Evolutionary conservation across 805 yeast genomes (phyloP).

Genomic region (Hanseniaspora guilliermondii): DNA sequence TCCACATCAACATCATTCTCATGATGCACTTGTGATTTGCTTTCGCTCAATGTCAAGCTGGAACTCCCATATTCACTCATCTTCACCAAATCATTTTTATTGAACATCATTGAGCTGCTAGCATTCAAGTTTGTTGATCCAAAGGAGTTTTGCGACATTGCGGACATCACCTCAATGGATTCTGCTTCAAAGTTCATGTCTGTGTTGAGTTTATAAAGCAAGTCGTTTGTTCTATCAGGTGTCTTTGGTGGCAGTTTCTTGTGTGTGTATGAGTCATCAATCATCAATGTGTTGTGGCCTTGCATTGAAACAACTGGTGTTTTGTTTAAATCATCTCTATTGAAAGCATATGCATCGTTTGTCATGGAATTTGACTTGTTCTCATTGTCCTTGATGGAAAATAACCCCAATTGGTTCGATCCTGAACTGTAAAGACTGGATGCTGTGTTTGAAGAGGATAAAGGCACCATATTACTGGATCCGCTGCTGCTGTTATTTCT

Average conservation of each 20-base stretch:
- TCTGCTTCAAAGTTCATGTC: constrained; percentile 12
- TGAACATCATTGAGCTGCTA: constrained; percentile 1
- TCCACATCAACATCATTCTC: background rate
- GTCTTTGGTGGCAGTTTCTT: constrained; percentile 11
- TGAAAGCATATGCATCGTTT: background rate
- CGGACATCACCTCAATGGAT: constrained; percentile 11
- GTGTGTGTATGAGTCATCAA: background rate
- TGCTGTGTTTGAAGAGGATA: constrained; percentile 10
- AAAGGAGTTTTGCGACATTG: constrained; percentile 10
- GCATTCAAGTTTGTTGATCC: background rate
- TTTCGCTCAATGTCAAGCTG: background rate
- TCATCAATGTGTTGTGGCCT: background rate
- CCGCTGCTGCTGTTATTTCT: background rate
- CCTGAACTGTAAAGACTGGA: constrained; percentile 4
- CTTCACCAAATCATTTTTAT: constrained; percentile 5
- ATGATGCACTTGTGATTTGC: background rate
- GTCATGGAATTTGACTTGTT: background rate
- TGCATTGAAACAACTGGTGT: background rate
- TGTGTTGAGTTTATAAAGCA: constrained; percentile 13
- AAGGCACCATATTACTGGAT: background rate
- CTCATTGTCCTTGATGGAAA: background rate
- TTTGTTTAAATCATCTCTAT: constrained; percentile 3
- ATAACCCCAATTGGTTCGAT: constrained; percentile 2
- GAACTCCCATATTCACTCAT: background rate
- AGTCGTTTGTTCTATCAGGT: constrained; percentile 12